Base-by-base conservation (phyloP, 2,329 filamentous ascomycete species). In the Fusarium acutatum region DNA sequence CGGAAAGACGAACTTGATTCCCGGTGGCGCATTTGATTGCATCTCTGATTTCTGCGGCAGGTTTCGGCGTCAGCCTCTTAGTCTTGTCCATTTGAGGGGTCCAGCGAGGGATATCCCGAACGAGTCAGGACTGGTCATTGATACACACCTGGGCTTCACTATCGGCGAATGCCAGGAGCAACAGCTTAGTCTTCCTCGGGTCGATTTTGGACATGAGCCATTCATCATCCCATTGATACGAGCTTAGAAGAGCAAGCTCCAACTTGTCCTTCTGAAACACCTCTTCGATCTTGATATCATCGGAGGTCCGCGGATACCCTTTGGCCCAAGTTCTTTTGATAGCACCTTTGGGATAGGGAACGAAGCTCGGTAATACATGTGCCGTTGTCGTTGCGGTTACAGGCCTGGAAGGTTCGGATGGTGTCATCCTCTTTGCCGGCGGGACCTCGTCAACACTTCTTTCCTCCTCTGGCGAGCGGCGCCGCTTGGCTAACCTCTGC, bases 261-360 rank as follows among this genome's bases (percentile, higher is more conserved):
- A 98, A 85, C 18, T 91, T 87, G 4, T 89, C 83, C 69, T 90
- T 91, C 80, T 97, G 93, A 3, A 98, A 82, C 0, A 98, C 89
- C 80, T 98, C 95, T 77, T 97, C 94, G 44, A 98, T 91, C 68
- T 91, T 96, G 79, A 98, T 94, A 71, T 97, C 94, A 69, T 95
- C 88, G 9, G 84, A 85, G 0, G 81, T 85, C 40, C 93, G 87
- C 4, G 87, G 84, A 71, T 88, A 89, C 6, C 92, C 91, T 40
- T 85, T 85, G 0, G 89, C 90, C 90, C 93, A 96, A 0, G 96
- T 98, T 78, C 93, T 94, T 82, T 94, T 96, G 52, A 98, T 89
- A 0, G 86, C 84, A 4, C 95, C 96, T 44, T 82, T 81, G 6
- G 85, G 83, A 71, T 84, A 90, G 2, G 83, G 84, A 37, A 67